Conservation (phyloP, 306 rosid genomes). For the Glycine tomentella region DNA sequence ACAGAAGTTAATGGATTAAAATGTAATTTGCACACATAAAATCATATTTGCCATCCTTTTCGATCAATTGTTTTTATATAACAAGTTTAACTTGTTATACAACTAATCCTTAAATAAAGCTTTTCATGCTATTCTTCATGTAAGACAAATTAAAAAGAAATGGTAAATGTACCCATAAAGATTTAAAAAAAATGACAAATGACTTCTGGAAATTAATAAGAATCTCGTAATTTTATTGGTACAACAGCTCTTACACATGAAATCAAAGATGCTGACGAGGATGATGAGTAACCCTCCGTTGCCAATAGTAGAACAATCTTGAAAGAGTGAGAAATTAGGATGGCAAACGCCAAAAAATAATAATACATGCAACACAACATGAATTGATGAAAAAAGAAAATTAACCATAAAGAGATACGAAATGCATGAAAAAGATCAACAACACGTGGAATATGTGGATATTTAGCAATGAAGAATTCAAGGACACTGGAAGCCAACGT, state of each 20-base stretch:
- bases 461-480: neutral
- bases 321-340: constrained; percentile 5
- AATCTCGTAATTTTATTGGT: neutral
- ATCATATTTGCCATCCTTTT: neutral
- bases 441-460: neutral
- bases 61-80: neutral
- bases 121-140: neutral
- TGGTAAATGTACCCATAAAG: neutral
- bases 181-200: neutral
- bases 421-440: neutral
- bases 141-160: neutral
- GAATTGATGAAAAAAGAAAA: constrained; percentile 28
- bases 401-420: neutral
- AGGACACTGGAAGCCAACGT: constrained; percentile 38
- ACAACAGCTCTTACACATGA: neutral
- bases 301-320: constrained; percentile 8
- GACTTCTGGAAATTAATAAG: neutral
- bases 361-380: neutral
- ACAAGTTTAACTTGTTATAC: neutral
- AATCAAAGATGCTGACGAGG: constrained; percentile 19
- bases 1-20: neutral
- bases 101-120: neutral
- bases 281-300: neutral
- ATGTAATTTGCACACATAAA: neutral
- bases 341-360: neutral